phyloP scores from a whole-genome alignment of 2,329 filamentous ascomycete species.

The Aureobasidium sp. region DNA sequence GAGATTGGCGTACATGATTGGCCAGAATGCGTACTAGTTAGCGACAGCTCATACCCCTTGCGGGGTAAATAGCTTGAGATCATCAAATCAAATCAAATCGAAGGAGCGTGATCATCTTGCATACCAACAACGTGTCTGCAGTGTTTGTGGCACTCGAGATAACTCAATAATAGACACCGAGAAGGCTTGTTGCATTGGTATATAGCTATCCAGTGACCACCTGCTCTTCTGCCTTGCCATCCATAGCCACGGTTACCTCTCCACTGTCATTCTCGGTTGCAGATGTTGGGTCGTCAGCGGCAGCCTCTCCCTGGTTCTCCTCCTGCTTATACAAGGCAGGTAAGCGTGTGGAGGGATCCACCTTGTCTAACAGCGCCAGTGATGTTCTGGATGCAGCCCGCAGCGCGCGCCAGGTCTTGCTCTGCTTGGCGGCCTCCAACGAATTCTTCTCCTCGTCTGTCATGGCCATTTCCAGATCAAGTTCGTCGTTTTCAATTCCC shows the following conservation, averaged over 20 bases:
- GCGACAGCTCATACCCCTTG: too few species aligned
- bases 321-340: conserved; percentile 38
- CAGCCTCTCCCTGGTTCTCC: conserved; percentile 14
- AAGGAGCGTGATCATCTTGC: conserved; percentile 8
- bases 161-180: background rate
- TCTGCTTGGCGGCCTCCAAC: conserved; percentile 64
- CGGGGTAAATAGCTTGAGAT: too few species aligned
- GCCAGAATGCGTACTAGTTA: too few species aligned
- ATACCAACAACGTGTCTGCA: conserved; percentile 5
- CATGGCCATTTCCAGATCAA: conserved; percentile 76
- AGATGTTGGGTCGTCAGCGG: background rate
- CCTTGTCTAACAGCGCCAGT: conserved; percentile 73
- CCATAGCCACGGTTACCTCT: conserved; percentile 10
- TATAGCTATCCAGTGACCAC: background rate
- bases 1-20: too few species aligned
- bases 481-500: conserved; percentile 68
- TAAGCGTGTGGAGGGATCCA: conserved; percentile 70
- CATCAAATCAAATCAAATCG: too few species aligned
- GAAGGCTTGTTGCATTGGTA: conserved; percentile 2
- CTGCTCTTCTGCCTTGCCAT: conserved; percentile 10
- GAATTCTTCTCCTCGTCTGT: conserved; percentile 51
- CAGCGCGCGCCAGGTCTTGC: conserved; percentile 84
- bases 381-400: conserved; percentile 67
- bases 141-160: background rate
- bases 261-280: conserved; percentile 3